Percentiles rank a stretch among this genome's conserved stretches.
Evolutionary conservation across 345 rosid genomes (phyloP).

Genomic region (Rhizophora apiculata): DNA sequence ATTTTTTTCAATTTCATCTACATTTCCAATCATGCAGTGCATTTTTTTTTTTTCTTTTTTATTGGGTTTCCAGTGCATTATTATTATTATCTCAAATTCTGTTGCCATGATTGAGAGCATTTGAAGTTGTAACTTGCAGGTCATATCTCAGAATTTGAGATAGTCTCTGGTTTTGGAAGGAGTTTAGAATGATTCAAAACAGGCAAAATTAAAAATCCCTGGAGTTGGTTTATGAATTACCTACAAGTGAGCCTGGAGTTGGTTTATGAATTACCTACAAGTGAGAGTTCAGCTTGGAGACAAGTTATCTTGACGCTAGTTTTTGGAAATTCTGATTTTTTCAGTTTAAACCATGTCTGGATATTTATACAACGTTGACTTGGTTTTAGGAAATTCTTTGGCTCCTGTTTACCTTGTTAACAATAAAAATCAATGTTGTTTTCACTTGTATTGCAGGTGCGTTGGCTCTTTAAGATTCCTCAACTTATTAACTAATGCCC

Average conservation of each 20-base stretch:
- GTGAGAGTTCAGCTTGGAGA: not conserved
- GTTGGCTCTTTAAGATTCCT: too few relatives aligned
- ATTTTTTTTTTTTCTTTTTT: not conserved
- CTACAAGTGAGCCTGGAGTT: not conserved
- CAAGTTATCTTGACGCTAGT: not conserved
- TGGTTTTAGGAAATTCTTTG: too few relatives aligned
- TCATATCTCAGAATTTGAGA: conserved; percentile 14
- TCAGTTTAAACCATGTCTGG: too few relatives aligned
- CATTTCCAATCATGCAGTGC: too few relatives aligned
- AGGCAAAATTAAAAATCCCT: not conserved
- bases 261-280: not conserved
- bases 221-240: not conserved
- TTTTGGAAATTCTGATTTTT: too few relatives aligned
- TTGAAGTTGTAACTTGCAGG: conserved; percentile 20
- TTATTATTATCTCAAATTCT: not conserved
- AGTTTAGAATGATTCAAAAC: not conserved
- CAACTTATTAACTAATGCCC: too few relatives aligned
- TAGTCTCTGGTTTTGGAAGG: conserved; percentile 5
- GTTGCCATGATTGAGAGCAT: not conserved
- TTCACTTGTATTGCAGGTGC: too few relatives aligned
- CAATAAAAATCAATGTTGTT: too few relatives aligned
- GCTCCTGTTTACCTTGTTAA: too few relatives aligned
- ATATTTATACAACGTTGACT: too few relatives aligned
- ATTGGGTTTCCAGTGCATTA: not conserved
- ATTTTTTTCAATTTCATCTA: too few relatives aligned